Conservation (phyloP, 2,329 filamentous ascomycete genomes). For the Talaromyces sp. region DNA sequence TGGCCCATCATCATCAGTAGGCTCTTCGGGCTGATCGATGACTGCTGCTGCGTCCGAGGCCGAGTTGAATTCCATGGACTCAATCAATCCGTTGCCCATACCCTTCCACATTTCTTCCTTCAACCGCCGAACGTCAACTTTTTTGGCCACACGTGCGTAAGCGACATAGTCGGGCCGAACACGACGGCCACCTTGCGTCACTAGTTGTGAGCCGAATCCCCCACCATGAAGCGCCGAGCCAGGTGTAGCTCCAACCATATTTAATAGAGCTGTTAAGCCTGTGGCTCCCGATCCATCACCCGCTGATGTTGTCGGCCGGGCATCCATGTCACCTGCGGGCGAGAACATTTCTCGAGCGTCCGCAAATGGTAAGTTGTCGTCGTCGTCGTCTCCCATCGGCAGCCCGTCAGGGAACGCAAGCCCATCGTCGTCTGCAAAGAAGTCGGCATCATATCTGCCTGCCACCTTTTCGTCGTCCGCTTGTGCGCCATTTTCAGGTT, state of each 20-base stretch:
- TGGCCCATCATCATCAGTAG: constrained; percentile 21
- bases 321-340: constrained; percentile 36
- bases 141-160: constrained; percentile 64
- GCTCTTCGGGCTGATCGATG: constrained; percentile 20
- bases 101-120: constrained; percentile 66
- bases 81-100: constrained; percentile 50
- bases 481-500: constrained; percentile 52
- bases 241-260: constrained; percentile 43
- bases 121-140: constrained; percentile 61
- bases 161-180: constrained; percentile 63
- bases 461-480: constrained; percentile 53
- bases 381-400: constrained; percentile 46
- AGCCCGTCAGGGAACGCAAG: constrained; percentile 47
- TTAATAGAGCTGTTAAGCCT: constrained; percentile 39
- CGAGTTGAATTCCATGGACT: constrained; percentile 34
- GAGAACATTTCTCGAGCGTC: constrained; percentile 50
- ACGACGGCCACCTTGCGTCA: constrained; percentile 57
- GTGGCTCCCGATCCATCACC: constrained; percentile 35
- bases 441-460: constrained; percentile 93
- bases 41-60: constrained; percentile 28
- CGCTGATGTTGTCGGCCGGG: constrained; percentile 29
- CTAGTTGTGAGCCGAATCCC: constrained; percentile 60
- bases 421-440: constrained; percentile 75
- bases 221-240: constrained; percentile 45
- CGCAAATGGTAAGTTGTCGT: constrained; percentile 47